Evolutionary conservation across 139 green algal genomes (phyloP).

Genomic region (Microglena sp.): DNA sequence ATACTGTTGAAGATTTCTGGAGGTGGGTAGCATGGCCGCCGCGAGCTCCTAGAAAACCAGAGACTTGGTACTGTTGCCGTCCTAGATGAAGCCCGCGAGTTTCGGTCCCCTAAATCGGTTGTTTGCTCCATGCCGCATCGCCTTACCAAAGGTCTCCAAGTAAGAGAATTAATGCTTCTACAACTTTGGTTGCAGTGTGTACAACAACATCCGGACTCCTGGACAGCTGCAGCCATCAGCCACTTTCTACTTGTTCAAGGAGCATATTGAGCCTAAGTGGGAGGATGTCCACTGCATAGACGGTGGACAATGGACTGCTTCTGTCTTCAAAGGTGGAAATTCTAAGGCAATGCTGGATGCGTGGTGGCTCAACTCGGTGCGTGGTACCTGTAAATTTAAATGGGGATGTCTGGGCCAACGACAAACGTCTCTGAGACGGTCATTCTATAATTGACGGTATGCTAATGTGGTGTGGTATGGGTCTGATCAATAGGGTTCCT

Average conservation of each 20-base stretch:
- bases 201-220: slow-evolving; percentile 97
- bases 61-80: not conserved
- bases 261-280: slow-evolving; percentile 97
- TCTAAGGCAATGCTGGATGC: slow-evolving; percentile 70
- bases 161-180: no score
- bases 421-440: no score
- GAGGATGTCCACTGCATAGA: slow-evolving; percentile 84
- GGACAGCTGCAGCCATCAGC: slow-evolving; percentile 68
- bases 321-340: slow-evolving; percentile 44
- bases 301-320: slow-evolving; percentile 87
- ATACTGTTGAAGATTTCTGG: slow-evolving; percentile 98
- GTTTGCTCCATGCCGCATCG: no score
- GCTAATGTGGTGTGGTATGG: no score
- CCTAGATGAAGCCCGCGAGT: not conserved
- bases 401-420: not conserved
- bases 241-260: slow-evolving; percentile 95
- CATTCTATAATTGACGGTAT: no score
- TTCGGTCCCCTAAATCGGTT: not conserved
- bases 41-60: not conserved
- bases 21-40: slow-evolving; percentile 57
- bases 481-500: no score
- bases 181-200: slow-evolving; percentile 61
- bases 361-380: slow-evolving; percentile 85
- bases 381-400: not conserved
- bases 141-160: no score